phyloP scores from a whole-genome alignment of 164 flowering plant genomes.

The Tinospora cordifolia region DNA sequence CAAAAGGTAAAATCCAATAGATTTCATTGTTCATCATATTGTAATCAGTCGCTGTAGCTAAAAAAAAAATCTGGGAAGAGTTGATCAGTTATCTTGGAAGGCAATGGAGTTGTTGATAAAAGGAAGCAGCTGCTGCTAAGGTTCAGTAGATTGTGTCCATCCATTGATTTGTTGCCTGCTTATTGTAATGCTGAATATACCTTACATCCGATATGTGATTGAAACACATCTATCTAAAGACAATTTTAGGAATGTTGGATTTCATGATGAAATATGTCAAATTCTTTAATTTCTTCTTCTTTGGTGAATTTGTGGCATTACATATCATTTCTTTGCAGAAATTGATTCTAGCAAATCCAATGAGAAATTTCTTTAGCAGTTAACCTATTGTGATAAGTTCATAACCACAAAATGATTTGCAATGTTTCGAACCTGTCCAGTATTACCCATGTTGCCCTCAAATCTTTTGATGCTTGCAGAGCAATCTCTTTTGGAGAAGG shows the following conservation, averaged over 20 bases:
- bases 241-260: no score
- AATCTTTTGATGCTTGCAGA: slow-evolving; percentile 27
- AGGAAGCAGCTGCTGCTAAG: no score
- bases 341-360: no score
- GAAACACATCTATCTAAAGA: no score
- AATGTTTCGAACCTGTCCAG: slow-evolving; percentile 50
- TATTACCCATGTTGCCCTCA: slow-evolving; percentile 50
- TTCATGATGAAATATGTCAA: no score
- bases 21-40: not conserved
- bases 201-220: no score
- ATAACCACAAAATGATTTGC: not conserved
- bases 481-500: slow-evolving; percentile 41
- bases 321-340: no score
- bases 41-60: not conserved
- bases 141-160: no score
- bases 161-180: no score
- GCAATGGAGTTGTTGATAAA: not conserved
- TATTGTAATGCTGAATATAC: no score
- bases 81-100: not conserved
- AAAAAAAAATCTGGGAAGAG: not conserved
- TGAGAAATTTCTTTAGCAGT: not conserved
- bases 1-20: not conserved
- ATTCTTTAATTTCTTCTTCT: no score
- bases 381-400: not conserved
- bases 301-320: no score